phyloP scores from a whole-genome alignment of 129 eudicot genomes.

The Chrysanthemum makinoi region DNA sequence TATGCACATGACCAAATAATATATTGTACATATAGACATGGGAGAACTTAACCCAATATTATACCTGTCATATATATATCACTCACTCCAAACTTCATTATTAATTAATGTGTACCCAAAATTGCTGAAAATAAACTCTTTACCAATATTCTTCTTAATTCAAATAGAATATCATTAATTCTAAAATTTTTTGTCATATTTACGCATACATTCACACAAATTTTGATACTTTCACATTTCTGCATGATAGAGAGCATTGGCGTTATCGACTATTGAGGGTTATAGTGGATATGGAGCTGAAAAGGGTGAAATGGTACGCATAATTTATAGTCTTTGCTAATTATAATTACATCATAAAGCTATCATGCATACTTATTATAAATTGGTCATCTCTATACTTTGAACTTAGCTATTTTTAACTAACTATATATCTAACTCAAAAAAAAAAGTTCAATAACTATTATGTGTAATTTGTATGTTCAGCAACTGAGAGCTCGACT shows the following conservation, averaged over 20 bases:
- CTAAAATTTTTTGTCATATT: too few species aligned
- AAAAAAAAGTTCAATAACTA: not conserved
- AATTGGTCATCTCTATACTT: not conserved
- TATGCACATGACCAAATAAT: too few species aligned
- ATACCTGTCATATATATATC: too few species aligned
- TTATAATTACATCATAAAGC: slow-evolving; percentile 1
- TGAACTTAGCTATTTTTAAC: not conserved
- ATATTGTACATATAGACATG: too few species aligned
- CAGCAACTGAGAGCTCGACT: slow-evolving; percentile 85
- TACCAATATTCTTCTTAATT: too few species aligned
- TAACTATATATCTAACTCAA: not conserved
- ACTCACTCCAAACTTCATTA: too few species aligned
- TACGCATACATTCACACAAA: too few species aligned
- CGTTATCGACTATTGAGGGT: slow-evolving; percentile 72
- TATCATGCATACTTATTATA: not conserved
- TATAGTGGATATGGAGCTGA: slow-evolving; percentile 98
- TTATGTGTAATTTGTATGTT: slow-evolving; percentile 6
- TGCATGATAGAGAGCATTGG: slow-evolving; percentile 58
- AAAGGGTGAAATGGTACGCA: slow-evolving; percentile 80
- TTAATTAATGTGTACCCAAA: too few species aligned
- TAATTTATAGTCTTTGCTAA: not conserved
- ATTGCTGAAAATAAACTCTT: too few species aligned
- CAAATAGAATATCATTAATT: too few species aligned
- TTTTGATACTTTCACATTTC: not conserved
- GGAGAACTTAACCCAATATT: too few species aligned